Conservation (phyloP, 495 filamentous ascomycete genomes). For the Penicillium angulare region DNA sequence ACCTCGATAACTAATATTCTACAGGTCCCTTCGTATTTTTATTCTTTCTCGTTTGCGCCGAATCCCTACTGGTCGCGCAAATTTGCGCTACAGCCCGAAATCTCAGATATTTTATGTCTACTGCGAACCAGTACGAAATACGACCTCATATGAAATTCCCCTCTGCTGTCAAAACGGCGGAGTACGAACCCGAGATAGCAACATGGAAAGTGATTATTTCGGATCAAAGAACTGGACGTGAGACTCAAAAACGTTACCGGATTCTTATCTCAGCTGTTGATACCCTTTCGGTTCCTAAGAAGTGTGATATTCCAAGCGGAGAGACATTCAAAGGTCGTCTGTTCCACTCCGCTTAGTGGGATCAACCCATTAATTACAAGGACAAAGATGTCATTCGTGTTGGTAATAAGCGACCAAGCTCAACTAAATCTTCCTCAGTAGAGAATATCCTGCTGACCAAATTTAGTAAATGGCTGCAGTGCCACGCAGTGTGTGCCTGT, state of each 20-base stretch:
- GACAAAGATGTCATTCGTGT: slow-evolving; percentile 57
- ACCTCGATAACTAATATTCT: too few species aligned
- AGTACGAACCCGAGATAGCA: too few species aligned
- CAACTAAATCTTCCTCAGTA: too few species aligned
- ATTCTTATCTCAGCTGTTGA: slow-evolving; percentile 50
- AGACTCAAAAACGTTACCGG: slow-evolving; percentile 31
- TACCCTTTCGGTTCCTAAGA: slow-evolving; percentile 38
- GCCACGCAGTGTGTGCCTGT: slow-evolving; percentile 44
- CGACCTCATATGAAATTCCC: too few species aligned
- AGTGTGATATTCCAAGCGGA: slow-evolving; percentile 46
- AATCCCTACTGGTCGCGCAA: too few species aligned
- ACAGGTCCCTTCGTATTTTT: too few species aligned
- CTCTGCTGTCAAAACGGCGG: too few species aligned
- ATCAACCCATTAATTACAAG: slow-evolving; percentile 50
- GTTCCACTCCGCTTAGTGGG: slow-evolving; percentile 62
- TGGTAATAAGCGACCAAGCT: too few species aligned
- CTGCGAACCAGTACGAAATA: too few species aligned
- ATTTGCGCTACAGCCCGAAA: too few species aligned
- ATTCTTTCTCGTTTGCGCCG: too few species aligned
- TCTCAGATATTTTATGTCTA: too few species aligned
- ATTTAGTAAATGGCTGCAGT: slow-evolving; percentile 36
- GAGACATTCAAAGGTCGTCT: slow-evolving; percentile 48
- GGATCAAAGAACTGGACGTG: slow-evolving; percentile 28
- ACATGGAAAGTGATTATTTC: slow-evolving; percentile 48
- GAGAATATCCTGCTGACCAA: not conserved